Percentiles rank a stretch among this genome's conserved stretches.
Evolutionary conservation across 176 grass and related monocot genomes (phyloP).

Genomic region (Oryza officinalis): DNA sequence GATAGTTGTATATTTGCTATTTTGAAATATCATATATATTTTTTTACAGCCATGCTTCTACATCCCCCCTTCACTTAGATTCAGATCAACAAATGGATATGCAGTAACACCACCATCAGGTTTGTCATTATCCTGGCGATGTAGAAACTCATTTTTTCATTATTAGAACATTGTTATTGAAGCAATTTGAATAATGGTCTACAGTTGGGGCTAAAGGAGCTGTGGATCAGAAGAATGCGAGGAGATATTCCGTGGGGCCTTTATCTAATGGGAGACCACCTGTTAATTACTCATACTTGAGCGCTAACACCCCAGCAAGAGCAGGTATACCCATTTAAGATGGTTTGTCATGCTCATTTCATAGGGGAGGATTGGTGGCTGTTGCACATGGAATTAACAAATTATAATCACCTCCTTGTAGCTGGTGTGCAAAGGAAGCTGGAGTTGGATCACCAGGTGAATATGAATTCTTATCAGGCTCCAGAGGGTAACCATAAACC

Average conservation of each 20-base stretch:
- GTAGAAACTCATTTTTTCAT: not conserved
- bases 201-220: conserved; percentile 66
- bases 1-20: not conserved
- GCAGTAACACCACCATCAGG: conserved; percentile 74
- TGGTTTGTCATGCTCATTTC: not conserved
- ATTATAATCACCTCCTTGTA: not conserved
- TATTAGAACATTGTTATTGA: not conserved
- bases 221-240: conserved; percentile 60
- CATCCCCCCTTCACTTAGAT: conserved; percentile 76
- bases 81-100: conserved; percentile 53
- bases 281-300: conserved; percentile 52
- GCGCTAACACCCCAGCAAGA: conserved; percentile 44
- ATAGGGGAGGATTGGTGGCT: not conserved
- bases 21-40: not conserved
- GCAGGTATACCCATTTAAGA: conserved; percentile 47
- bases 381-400: conserved; percentile 11
- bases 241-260: conserved; percentile 49
- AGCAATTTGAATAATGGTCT: conserved; percentile 15
- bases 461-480: conserved; percentile 24
- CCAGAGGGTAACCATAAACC: conserved; percentile 45
- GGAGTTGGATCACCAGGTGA: conserved; percentile 65
- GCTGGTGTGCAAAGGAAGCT: conserved; percentile 85
- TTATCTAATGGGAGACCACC: conserved; percentile 54
- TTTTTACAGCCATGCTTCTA: conserved; percentile 84
- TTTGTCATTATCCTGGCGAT: conserved; percentile 35